Conservation (phyloP, 108 stramenopile genomes). For the Skeletonema menzelii region DNA sequence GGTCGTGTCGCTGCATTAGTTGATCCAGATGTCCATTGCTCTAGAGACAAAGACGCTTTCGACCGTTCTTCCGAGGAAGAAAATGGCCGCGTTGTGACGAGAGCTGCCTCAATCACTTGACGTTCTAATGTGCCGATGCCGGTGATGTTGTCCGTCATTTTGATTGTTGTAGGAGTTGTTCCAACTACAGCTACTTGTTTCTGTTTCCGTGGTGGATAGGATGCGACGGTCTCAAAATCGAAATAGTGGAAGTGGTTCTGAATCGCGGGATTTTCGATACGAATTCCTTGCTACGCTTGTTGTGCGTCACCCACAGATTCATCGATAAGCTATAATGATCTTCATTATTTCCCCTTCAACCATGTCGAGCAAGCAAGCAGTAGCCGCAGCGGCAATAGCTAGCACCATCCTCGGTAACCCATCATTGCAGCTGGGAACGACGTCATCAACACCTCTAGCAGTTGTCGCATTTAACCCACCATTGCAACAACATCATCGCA, state of each 20-base stretch:
- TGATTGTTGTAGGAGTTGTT: too few relatives aligned
- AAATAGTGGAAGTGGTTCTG: too few relatives aligned
- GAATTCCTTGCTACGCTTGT: too few relatives aligned
- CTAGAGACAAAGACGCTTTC: constrained; percentile 47
- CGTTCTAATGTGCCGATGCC: constrained; percentile 24
- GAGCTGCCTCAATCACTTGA: constrained; percentile 49
- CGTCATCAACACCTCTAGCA: background rate
- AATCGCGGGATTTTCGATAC: too few relatives aligned
- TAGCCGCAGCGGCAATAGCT: background rate
- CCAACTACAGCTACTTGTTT: too few relatives aligned
- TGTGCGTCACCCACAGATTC: too few relatives aligned
- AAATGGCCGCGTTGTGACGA: constrained; percentile 35
- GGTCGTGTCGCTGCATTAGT: background rate
- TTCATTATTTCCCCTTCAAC: too few relatives aligned
- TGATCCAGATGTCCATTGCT: constrained; percentile 36
- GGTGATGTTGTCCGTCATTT: background rate
- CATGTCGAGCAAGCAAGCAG: background rate
- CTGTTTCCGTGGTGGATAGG: too few relatives aligned
- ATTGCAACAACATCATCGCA: background rate
- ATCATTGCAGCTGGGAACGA: background rate
- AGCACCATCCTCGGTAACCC: background rate
- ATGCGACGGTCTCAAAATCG: too few relatives aligned
- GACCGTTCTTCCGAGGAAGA: constrained; percentile 39
- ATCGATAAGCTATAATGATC: too few relatives aligned
- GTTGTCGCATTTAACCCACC: background rate